These are phyloP conservation scores for Fimicolochytrium jonesii DNA, from an alignment of 192 early-diverging fungal species.

Conservation along the genomic window DNA sequence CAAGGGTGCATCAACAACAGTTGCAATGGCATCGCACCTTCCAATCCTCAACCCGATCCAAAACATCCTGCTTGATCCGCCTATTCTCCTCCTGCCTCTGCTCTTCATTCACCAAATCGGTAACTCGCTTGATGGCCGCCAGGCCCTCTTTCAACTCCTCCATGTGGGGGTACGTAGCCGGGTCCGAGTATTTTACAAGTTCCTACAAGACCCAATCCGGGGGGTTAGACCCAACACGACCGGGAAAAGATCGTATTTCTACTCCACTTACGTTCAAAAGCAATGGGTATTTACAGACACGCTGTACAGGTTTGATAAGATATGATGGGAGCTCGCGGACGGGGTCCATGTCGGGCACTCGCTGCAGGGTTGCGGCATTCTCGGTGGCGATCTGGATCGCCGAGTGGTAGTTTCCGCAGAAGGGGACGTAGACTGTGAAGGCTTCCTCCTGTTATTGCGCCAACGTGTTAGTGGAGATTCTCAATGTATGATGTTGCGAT, in stretches of 20 bases:
- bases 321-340: constrained; percentile 82
- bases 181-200: constrained; percentile 41
- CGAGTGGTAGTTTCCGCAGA: constrained; percentile 85
- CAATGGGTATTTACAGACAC: constrained; percentile 97
- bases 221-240: too few relatives aligned
- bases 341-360: constrained; percentile 73
- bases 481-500: not conserved
- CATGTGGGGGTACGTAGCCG: constrained; percentile 33
- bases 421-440: constrained; percentile 73
- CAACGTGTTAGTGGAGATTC: not conserved
- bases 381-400: constrained; percentile 33
- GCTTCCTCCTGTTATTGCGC: constrained; percentile 33
- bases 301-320: constrained; percentile 96
- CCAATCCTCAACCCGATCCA: constrained; percentile 86
- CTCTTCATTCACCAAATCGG: constrained; percentile 86
- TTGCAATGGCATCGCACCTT: constrained; percentile 62
- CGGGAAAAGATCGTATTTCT: too few relatives aligned
- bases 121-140: constrained; percentile 75
- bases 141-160: constrained; percentile 65
- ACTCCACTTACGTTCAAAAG: constrained; percentile 62
- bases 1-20: too few relatives aligned
- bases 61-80: constrained; percentile 71
- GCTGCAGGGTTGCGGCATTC: constrained; percentile 38
- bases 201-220: constrained; percentile 71
- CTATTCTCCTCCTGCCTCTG: constrained; percentile 86